Percentiles rank a stretch among this genome's conserved stretches.
Conservation (phyloP, 768 basidiomycete genomes). For the Pisolithus sp. region DNA sequence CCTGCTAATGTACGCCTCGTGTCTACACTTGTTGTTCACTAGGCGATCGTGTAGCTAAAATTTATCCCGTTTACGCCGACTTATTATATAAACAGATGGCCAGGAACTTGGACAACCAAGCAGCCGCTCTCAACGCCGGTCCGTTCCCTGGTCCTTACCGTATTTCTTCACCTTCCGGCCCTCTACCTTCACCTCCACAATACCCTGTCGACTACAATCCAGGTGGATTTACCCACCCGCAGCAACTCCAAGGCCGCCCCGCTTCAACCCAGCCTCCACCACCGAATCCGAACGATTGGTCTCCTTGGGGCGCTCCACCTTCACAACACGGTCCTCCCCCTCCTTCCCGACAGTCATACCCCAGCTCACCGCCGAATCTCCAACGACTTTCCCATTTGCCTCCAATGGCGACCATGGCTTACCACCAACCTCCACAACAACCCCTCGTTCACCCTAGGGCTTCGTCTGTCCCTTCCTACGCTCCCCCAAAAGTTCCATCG, state of each 20-base stretch:
- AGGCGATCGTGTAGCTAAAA: slow-evolving; percentile 4
- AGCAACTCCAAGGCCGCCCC: slow-evolving; percentile 7
- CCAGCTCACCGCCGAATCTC: slow-evolving; percentile 16
- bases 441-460: slow-evolving; percentile 15
- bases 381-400: slow-evolving; percentile 20
- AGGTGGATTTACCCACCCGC: slow-evolving; percentile 7
- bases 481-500: slow-evolving; percentile 17
- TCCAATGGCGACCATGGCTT: slow-evolving; percentile 16
- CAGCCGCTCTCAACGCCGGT: slow-evolving; percentile 19
- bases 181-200: slow-evolving; percentile 16
- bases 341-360: slow-evolving; percentile 19
- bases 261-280: slow-evolving; percentile 15
- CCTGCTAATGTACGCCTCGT: slow-evolving; percentile 53
- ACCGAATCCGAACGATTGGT: slow-evolving; percentile 17
- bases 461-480: slow-evolving; percentile 10
- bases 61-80: slow-evolving; percentile 14
- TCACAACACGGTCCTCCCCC: slow-evolving; percentile 18
- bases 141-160: slow-evolving; percentile 18
- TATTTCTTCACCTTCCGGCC: slow-evolving; percentile 17
- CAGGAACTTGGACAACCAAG: slow-evolving; percentile 48
- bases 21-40: slow-evolving; percentile 4
- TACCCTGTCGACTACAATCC: slow-evolving; percentile 13
- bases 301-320: slow-evolving; percentile 13
- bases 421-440: slow-evolving; percentile 20
- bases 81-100: slow-evolving; percentile 49